These are phyloP conservation scores for Theileria parva DNA, from an alignment of 169 alveolate genomes.

Conservation along the genomic window DNA sequence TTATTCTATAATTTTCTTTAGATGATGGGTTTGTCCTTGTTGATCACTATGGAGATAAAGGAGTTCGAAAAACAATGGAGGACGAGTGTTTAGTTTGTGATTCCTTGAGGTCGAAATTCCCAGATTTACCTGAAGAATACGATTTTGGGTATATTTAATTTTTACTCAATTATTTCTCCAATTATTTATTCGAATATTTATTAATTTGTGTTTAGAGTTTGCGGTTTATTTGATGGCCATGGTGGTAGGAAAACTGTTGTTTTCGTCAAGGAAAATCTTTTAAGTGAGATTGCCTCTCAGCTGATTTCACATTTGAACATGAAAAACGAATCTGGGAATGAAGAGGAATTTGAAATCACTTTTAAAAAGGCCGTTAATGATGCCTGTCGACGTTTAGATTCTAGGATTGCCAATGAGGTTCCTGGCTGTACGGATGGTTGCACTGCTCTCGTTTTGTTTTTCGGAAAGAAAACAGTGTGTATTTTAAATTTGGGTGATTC, in stretches of 20 bases:
- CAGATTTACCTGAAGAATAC: slow-evolving; percentile 50
- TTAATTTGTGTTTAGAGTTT: slow-evolving; percentile 42
- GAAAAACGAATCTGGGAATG: neutral
- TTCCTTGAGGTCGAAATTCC: slow-evolving; percentile 52
- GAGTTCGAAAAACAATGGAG: slow-evolving; percentile 76
- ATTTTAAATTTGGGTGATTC: slow-evolving; percentile 82
- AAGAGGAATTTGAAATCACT: slow-evolving; percentile 27
- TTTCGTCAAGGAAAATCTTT: slow-evolving; percentile 60
- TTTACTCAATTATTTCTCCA: too few species aligned
- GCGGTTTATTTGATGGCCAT: slow-evolving; percentile 76
- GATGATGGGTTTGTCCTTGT: slow-evolving; percentile 55
- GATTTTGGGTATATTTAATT: slow-evolving; percentile 65
- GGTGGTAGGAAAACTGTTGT: slow-evolving; percentile 73
- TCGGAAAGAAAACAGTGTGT: slow-evolving; percentile 65
- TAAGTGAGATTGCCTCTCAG: slow-evolving; percentile 66
- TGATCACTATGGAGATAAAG: slow-evolving; percentile 75
- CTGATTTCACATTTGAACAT: slow-evolving; percentile 20
- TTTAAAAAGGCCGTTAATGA: slow-evolving; percentile 43
- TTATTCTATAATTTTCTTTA: neutral
- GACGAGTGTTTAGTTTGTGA: slow-evolving; percentile 71
- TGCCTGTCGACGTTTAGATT: slow-evolving; percentile 60
- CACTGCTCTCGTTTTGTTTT: slow-evolving; percentile 76
- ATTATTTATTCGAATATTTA: too few species aligned
- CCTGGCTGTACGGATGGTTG: slow-evolving; percentile 76
- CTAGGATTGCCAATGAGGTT: slow-evolving; percentile 59